These are phyloP conservation scores for Mikania micrantha DNA, from an alignment of 129 eudicot species.

Conservation along the genomic window DNA sequence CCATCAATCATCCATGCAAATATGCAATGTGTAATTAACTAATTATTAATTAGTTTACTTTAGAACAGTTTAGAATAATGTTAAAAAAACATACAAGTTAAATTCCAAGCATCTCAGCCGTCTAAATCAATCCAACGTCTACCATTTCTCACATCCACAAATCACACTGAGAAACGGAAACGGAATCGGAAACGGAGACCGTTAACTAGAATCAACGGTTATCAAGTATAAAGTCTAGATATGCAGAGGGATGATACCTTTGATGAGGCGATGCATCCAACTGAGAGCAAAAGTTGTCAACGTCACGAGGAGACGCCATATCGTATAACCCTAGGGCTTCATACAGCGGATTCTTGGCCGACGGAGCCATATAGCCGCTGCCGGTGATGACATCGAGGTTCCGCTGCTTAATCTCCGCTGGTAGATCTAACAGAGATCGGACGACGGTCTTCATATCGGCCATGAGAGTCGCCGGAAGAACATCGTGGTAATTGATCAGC, in stretches of 20 bases:
- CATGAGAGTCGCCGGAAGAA: constrained; percentile 41
- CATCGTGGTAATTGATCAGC: constrained; percentile 39
- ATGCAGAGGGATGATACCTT: constrained; percentile 31
- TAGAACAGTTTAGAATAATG: no score
- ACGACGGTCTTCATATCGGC: constrained; percentile 65
- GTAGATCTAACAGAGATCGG: constrained; percentile 48
- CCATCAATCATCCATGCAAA: no score
- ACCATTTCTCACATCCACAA: no score
- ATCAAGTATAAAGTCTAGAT: not conserved
- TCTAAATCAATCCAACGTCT: no score
- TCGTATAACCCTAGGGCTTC: constrained; percentile 72
- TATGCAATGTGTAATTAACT: no score
- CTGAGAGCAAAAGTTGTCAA: constrained; percentile 49
- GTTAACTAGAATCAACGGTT: not conserved
- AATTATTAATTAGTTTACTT: no score
- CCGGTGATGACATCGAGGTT: constrained; percentile 55
- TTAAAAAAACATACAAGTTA: no score
- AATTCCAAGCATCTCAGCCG: no score
- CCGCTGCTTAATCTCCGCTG: constrained; percentile 50
- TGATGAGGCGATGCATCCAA: constrained; percentile 53
- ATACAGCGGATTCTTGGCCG: constrained; percentile 47
- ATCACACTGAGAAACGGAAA: not conserved
- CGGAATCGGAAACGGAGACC: no score
- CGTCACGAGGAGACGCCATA: constrained; percentile 32
- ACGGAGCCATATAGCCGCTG: constrained; percentile 70